Evolutionary conservation across 306 rosid genomes (phyloP), one percentile per base, ranked within the genome.

Genomic region (Trichosanthes truncata): DNA sequence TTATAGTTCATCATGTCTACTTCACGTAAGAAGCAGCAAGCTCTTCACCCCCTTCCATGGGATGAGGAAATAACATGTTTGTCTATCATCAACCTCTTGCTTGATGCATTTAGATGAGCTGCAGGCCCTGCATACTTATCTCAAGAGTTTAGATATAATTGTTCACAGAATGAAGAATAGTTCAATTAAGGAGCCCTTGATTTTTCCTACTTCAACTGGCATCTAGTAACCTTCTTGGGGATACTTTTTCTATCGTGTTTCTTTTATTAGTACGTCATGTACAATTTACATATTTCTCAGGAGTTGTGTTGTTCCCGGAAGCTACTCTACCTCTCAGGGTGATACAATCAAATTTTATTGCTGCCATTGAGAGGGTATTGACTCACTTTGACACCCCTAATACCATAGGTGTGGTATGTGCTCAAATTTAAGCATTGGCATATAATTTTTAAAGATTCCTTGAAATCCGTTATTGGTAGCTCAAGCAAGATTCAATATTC

Each of bases 301-400:
- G 99, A 48, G 94, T 95, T 89, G 99, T 95, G 73, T 87, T 93
- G 75, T 95, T 95, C 77, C 99, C 99, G 0, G 97, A 90, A 78
- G 97, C 97, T 1, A 91, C 94, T 35, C 93, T 95, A 81, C 97
- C 97, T 81, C 82, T 93, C 56, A 83, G 99, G 85, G 96, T 95
- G 84, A 83, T 87, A 77, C 88, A 89, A 61, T 11, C 92, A 23
- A 89, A 73, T 83, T 87, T 87, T 45, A 87, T 95, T 78, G 88
- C 89, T 57, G 97, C 97, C 62, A 66, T 91, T 45, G 93, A 91
- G 83, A 84, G 87, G 79, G 90, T 94, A 31, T 62, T 93, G 79
- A 76, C 74, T 76, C 95, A 89, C 81, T 88, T 83, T 74, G 91
- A 93, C 79, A 85, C 87, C 83, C 93, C 93, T 84, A 87, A 83